Evolutionary conservation across 345 rosid genomes (phyloP), one percentile per base, ranked within the genome.

Genomic region (Odontarrhena argentea): DNA sequence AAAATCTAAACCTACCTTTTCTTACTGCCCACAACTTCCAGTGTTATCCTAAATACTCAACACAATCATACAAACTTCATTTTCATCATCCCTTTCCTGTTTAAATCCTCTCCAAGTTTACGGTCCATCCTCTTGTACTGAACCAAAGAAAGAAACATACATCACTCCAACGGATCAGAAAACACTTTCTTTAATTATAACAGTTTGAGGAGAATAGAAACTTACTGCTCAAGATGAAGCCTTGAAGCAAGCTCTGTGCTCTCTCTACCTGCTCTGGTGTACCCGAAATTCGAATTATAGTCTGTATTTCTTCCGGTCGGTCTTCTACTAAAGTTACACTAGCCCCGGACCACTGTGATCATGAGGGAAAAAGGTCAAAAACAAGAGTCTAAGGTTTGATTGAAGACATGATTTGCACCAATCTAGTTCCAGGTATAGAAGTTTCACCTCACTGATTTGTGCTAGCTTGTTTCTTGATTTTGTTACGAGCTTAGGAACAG

Each of bases 171-270:
- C 4, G 12, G 8, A 13, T 38, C 32, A 48, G 9, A 2, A 0
- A 18, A 32, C 1, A n/a, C n/a, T n/a, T n/a, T 46, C n/a, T 36
- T 44, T 34, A 9, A 45, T 60, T 18, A 8, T 53, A 2, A 2
- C 5, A 24, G 41, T 45, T 60, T 22, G 32, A 41, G 24, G 25
- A 41, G 32, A 18, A 48, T 8, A 58, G 55, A 74, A 52, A 74
- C 88, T 87, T 79, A 95, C 98, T 87, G 81, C 98, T 95, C 81
- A 95, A 81, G 54, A 95, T 87, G 68, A 91, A 91, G 78, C 97
- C 97, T 75, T 95, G 98, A 75, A 95, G 96, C 77, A 95, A 77
- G 78, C 96, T 91, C 77, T 95, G 98, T 26, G 98, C 99, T 81
- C 91, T 84, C 80, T 89, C 99, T 9, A 83, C 91, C 77, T 95